Base-by-base conservation (phyloP, 305 asterid species). In the Solanum aculeatissimum region DNA sequence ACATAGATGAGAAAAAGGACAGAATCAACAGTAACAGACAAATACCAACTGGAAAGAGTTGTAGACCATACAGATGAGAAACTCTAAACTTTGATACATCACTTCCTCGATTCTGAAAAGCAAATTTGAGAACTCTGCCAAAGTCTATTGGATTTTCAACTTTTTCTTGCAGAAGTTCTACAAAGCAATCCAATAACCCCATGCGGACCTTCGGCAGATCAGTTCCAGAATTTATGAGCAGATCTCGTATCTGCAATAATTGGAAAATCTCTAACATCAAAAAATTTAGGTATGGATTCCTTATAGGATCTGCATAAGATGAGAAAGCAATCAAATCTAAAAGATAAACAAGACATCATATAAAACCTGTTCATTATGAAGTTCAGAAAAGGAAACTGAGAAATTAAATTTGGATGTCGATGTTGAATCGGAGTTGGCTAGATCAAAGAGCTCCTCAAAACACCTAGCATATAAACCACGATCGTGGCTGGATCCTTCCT, bases 401-500 rank as follows among this genome's bases (percentile, higher is more conserved):
- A 97, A 95, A 90, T 87, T 93, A 86, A 89, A 95, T 84, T 88
- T 95, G 84, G 97, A 95, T 54, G 95, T 93, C 77, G 93, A 92
- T 87, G 99, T 95, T 89, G 98, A 89, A 91, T 97, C 98, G 7
- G 99, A 94, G 91, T 97, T 95, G 86, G 99, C 93, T 86, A 97
- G 89, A 91, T 97, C 99, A 90, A 97, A 97, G 80, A 97, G 98
- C 94, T 97, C 99, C 93, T 97, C 99, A 89, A 94, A 97, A 84
- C 95, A 93, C 81, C 99, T 97, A 75, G 94, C 97, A 89, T 97
- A 95, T 86, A 97, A 89, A 88, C 99, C 99, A 87, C 99, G 98
- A 90, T 97, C 99, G 88, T 93, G 98, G 90, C 92, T 92, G 88
- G 99, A 94, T 91, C 99, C 99, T 91, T 95, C 99, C 99, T 97